These are phyloP conservation scores for Hypoxylon sp. DNA, from an alignment of 2,329 filamentous ascomycete species.

Conservation along the genomic window DNA sequence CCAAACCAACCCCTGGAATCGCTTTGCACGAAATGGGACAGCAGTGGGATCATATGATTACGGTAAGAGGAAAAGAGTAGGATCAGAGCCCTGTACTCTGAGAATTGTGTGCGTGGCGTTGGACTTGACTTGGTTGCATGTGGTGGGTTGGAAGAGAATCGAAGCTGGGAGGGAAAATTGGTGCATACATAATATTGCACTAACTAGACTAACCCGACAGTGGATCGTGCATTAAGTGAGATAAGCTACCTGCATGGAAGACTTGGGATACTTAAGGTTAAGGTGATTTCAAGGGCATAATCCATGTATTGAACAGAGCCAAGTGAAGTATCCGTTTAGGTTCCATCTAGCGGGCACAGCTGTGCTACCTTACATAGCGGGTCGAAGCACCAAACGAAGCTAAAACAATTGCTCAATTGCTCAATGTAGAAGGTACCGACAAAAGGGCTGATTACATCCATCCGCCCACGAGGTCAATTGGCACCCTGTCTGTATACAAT, in stretches of 20 bases:
- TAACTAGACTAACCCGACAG: no score
- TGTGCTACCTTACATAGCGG: no score
- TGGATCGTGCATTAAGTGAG: conserved; percentile 23
- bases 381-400: no score
- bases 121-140: conserved; percentile 8
- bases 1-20: conserved; percentile 12
- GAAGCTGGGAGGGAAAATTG: conserved; percentile 27
- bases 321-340: no score
- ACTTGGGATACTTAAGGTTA: conserved; percentile 5
- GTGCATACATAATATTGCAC: no score
- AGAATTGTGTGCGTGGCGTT: conserved; percentile 27
- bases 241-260: conserved; percentile 9
- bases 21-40: conserved; percentile 18
- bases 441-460: no score
- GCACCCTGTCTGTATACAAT: no score
- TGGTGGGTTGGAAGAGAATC: conserved; percentile 17
- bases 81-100: conserved; percentile 18
- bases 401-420: background rate
- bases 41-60: conserved; percentile 32
- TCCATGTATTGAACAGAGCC: no score
- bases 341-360: no score
- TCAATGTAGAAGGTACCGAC: background rate
- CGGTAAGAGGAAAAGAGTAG: conserved; percentile 19
- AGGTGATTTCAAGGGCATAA: no score
- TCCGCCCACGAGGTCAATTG: no score